A percentile compares a stretch with the other conserved stretches of the same genome.
phyloP scores from a whole-genome alignment of 2,329 filamentous ascomycete genomes.

The Venturia pyrina region DNA sequence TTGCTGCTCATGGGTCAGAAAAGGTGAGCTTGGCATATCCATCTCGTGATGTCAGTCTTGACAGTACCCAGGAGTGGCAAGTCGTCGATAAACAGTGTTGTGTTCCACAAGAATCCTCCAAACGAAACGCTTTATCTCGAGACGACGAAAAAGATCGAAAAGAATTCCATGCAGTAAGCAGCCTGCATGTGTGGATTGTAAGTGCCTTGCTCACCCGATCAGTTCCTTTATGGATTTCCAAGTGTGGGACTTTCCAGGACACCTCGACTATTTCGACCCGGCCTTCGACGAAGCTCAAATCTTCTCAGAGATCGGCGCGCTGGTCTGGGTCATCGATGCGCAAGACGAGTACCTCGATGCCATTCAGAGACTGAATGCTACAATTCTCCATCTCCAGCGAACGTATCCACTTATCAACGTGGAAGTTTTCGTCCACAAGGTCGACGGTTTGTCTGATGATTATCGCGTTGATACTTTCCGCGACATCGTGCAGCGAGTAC shows the following conservation, averaged over 20 bases:
- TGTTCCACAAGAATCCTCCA: conserved; percentile 96
- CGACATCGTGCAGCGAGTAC: conserved; percentile 91
- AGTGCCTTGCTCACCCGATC: not conserved
- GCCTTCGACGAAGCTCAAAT: conserved; percentile 87
- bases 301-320: conserved; percentile 84
- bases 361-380: conserved; percentile 74
- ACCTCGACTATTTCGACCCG: conserved; percentile 84
- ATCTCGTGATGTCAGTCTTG: conserved; percentile 3
- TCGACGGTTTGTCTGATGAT: conserved; percentile 93
- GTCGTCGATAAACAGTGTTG: conserved; percentile 94
- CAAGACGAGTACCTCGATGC: conserved; percentile 97
- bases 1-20: conserved; percentile 91
- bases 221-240: conserved; percentile 99
- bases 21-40: conserved; percentile 48
- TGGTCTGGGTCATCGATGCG: conserved; percentile 98
- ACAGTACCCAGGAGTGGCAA: conserved; percentile 69
- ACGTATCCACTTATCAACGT: conserved; percentile 91
- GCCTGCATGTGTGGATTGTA: not conserved
- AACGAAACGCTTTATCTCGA: conserved; percentile 94
- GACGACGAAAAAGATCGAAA: conserved; percentile 87
- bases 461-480: conserved; percentile 94
- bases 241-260: conserved; percentile 94
- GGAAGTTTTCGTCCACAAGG: conserved; percentile 98
- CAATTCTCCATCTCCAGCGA: conserved; percentile 80
- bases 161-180: conserved; percentile 84